Evolutionary conservation across 805 yeast species (phyloP).

Genomic region (Wickerhamiella musiphila): DNA sequence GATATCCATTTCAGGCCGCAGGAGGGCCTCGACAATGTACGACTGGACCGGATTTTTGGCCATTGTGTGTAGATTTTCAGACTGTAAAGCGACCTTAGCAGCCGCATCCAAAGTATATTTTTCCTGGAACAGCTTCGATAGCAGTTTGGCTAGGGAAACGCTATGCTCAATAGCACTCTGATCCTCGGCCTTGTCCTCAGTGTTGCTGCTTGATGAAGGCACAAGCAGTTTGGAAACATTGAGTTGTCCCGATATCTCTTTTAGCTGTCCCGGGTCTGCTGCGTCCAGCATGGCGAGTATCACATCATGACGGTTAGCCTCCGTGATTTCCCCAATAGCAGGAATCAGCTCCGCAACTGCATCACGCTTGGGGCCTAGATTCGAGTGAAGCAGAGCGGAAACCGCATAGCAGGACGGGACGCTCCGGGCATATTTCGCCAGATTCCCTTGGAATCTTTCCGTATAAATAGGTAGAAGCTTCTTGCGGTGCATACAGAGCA

Average conservation of each 20-base stretch:
- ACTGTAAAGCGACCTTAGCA: too few species aligned
- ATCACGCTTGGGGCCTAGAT: constrained; percentile 8
- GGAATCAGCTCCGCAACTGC: constrained; percentile 14
- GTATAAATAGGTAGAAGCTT: constrained; percentile 54
- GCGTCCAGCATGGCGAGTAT: constrained; percentile 11
- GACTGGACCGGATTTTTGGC: constrained; percentile 82
- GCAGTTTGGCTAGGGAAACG: too few species aligned
- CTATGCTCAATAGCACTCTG: too few species aligned
- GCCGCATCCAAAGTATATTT: constrained; percentile 48
- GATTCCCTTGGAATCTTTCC: constrained; percentile 55
- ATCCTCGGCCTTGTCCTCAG: too few species aligned
- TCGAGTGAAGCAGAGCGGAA: constrained; percentile 38
- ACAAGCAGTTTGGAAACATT: too few species aligned
- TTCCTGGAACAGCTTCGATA: constrained; percentile 55
- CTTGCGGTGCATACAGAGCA: constrained; percentile 47
- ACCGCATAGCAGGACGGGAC: constrained; percentile 74
- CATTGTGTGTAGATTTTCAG: constrained; percentile 52
- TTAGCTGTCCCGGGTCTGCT: constrained; percentile 6
- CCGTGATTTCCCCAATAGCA: constrained; percentile 8
- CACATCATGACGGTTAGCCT: constrained; percentile 15
- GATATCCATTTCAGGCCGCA: constrained; percentile 29
- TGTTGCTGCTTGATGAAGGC: too few species aligned
- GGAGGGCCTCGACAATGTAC: constrained; percentile 60
- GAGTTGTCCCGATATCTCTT: constrained; percentile 2
- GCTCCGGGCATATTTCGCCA: constrained; percentile 57